Conservation (phyloP, 2,329 filamentous ascomycete species). For the Diaporthe sp. region DNA sequence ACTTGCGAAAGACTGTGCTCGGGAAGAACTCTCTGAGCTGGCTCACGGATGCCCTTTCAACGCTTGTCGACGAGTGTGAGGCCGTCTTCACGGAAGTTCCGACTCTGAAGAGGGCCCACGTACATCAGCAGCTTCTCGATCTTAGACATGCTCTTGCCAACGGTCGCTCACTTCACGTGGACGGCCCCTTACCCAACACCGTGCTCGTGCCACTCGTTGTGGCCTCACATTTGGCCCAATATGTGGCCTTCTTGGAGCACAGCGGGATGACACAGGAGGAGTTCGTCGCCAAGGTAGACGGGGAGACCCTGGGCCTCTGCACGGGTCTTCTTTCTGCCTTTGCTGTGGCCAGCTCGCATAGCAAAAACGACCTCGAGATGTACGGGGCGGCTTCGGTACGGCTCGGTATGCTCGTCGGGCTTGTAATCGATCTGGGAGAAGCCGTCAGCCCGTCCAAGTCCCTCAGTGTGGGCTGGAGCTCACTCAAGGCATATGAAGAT, state of each 20-base stretch:
- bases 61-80: slow-evolving; percentile 18
- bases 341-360: slow-evolving; percentile 5
- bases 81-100: neutral
- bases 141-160: neutral
- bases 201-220: slow-evolving; percentile 14
- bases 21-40: neutral
- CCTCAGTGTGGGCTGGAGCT: slow-evolving; percentile 10
- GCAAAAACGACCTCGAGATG: slow-evolving; percentile 48
- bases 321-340: slow-evolving; percentile 25
- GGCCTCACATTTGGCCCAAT: slow-evolving; percentile 22
- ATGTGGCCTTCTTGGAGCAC: neutral
- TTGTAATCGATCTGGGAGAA: slow-evolving; percentile 54
- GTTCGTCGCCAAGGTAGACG: neutral
- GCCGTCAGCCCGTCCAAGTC: slow-evolving; percentile 1
- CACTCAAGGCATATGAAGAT: neutral
- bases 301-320: slow-evolving; percentile 19
- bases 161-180: neutral
- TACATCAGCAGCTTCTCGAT: slow-evolving; percentile 6
- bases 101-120: neutral
- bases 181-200: neutral
- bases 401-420: slow-evolving; percentile 55
- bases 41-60: slow-evolving; percentile 16
- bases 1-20: neutral
- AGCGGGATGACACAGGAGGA: slow-evolving; percentile 2
- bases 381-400: slow-evolving; percentile 55